Evolutionary conservation across 2,329 filamentous ascomycete genomes (phyloP), one percentile per base, ranked within the genome.

Genomic region (Fusarium dimerum): DNA sequence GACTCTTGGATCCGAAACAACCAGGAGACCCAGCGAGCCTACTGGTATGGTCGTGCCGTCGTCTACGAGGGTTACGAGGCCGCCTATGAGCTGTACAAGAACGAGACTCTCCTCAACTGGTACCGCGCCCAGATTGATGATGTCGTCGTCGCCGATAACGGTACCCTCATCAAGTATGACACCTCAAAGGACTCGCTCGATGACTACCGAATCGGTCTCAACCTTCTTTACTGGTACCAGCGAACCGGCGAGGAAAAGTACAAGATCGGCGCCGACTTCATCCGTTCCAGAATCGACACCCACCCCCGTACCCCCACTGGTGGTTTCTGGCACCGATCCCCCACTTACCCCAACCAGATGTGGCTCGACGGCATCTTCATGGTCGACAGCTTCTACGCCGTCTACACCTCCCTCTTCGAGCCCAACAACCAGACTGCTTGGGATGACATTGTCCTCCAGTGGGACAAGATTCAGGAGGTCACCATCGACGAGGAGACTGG

Each of bases 311-410:
- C 76, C 0, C 65, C 75, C 0, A 64, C 71, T 0, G 80, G 80
- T 9, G 81, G 80, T 1, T 80, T 83, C 70, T 83, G 79, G 78
- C 80, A 83, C 57, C 60, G 67, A 1, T 64, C 71, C 15, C 68
- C 76, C 32, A 67, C 70, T 2, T 81, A 80, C 55, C 71, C 71
- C 16, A 73, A 81, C 55, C 78, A 83, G 65, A 82, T 82, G 80
- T 83, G 81, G 80, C 71, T 84, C 0, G 79, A 82, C 56, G 81
- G 81, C 1, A 78, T 79, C 18, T 81, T 72, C 66, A 80, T 80
- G 77, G 74, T 75, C 2, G 73, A 75, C 40, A 66, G 68, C 1
- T 77, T 77, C 61, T 77, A 76, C 43, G 73, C 75, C 2, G 62
- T 62, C 34, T 78, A 72, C 62, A 73, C 72, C 5, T 56, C 59